Percentiles rank a stretch among this genome's conserved stretches.
Evolutionary conservation across 495 filamentous ascomycete species (phyloP).

Genomic region (Trichoderma erinaceum): DNA sequence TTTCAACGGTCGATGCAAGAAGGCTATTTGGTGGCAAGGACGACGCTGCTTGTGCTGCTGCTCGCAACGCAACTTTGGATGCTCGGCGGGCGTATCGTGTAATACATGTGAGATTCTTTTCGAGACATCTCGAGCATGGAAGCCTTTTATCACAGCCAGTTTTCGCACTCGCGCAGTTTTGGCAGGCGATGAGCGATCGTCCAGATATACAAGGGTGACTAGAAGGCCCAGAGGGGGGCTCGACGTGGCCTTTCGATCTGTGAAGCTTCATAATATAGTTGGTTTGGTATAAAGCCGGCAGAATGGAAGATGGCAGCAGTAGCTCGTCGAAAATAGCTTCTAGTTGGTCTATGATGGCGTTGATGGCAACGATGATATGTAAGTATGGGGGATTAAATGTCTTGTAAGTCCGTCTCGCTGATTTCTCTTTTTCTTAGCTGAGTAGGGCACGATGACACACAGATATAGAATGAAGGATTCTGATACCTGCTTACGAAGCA

Average conservation of each 20-base stretch:
- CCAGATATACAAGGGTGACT: constrained; percentile 28
- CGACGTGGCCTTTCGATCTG: constrained; percentile 37
- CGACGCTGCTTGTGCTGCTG: constrained; percentile 31
- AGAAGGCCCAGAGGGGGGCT: constrained; percentile 32
- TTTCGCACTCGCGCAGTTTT: constrained; percentile 55
- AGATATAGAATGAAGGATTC: no score
- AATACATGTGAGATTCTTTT: constrained; percentile 51
- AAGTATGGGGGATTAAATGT: no score
- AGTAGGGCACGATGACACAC: no score
- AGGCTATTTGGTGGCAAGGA: constrained; percentile 3
- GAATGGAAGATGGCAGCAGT: neutral
- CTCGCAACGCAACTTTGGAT: constrained; percentile 42
- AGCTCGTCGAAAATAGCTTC: no score
- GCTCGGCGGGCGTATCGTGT: constrained; percentile 51
- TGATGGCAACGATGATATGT: no score
- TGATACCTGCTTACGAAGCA: no score
- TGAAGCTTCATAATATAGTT: constrained; percentile 45
- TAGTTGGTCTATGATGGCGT: no score
- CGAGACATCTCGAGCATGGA: constrained; percentile 52
- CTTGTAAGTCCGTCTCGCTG: no score
- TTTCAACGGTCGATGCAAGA: neutral
- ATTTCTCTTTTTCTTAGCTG: no score
- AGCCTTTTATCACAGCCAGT: constrained; percentile 63
- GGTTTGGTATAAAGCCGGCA: constrained; percentile 48
- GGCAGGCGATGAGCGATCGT: constrained; percentile 50